Evolutionary conservation across 2,329 filamentous ascomycete species (phyloP).

Genomic region (Metarhizium guizhouense): DNA sequence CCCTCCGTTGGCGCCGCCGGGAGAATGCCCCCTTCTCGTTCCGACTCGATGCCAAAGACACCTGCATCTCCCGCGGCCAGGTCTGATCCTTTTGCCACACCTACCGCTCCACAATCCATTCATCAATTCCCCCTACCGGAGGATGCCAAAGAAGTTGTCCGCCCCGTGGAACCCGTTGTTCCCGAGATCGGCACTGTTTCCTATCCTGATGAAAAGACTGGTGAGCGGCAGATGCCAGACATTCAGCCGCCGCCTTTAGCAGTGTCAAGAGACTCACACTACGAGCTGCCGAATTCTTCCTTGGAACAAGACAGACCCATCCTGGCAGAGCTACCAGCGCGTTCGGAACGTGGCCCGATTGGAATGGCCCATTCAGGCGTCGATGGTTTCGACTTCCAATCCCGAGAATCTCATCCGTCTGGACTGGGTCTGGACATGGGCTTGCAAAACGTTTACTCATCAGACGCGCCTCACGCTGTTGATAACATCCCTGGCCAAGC

Average conservation of each 20-base stretch:
- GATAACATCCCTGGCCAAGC: slow-evolving; percentile 4
- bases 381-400: slow-evolving; percentile 14
- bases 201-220: slow-evolving; percentile 17
- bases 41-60: slow-evolving; percentile 36
- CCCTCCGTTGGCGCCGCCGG: slow-evolving; percentile 12
- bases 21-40: slow-evolving; percentile 23
- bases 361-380: slow-evolving; percentile 12
- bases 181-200: slow-evolving; percentile 29
- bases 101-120: slow-evolving; percentile 20
- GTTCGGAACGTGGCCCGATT: slow-evolving; percentile 6
- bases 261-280: slow-evolving; percentile 18
- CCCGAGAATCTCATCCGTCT: slow-evolving; percentile 18
- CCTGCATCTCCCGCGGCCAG: slow-evolving; percentile 24
- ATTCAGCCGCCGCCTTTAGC: slow-evolving; percentile 21
- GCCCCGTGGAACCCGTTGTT: slow-evolving; percentile 25
- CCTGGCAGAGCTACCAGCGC: slow-evolving; percentile 7
- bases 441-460: slow-evolving; percentile 21
- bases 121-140: slow-evolving; percentile 11
- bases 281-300: slow-evolving; percentile 14
- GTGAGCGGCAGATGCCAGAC: slow-evolving; percentile 15
- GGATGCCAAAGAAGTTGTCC: slow-evolving; percentile 16
- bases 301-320: slow-evolving; percentile 9
- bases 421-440: slow-evolving; percentile 27
- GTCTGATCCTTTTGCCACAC: slow-evolving; percentile 27
- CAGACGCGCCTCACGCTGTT: slow-evolving; percentile 11